phyloP scores from a whole-genome alignment of 2,329 filamentous ascomycete species.

The Elsinoe batatas region DNA sequence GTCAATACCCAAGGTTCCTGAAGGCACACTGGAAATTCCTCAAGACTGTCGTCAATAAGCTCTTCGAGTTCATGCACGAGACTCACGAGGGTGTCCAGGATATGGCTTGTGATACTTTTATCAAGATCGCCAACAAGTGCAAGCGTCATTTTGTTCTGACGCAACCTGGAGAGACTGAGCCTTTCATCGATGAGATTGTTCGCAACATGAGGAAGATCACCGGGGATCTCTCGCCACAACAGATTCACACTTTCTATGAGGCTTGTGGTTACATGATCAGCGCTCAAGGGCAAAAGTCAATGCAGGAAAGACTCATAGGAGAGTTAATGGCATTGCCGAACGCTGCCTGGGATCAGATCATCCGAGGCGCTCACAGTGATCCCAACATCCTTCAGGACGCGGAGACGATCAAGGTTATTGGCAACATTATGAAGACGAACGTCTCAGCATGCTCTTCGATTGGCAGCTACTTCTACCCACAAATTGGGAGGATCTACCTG shows the following conservation, averaged over 20 bases:
- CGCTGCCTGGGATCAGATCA: constrained; percentile 89
- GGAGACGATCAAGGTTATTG: constrained; percentile 96
- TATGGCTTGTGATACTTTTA: constrained; percentile 99
- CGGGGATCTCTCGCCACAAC: constrained; percentile 85
- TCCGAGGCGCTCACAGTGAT: constrained; percentile 73
- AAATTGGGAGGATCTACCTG: constrained; percentile 93
- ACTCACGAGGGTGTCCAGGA: constrained; percentile 99
- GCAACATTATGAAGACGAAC: constrained; percentile 99
- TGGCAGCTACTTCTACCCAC: constrained; percentile 93
- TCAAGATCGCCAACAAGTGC: constrained; percentile 98
- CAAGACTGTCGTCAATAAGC: constrained; percentile 98
- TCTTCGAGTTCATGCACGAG: constrained; percentile 99
- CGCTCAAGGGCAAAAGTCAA: constrained; percentile 87
- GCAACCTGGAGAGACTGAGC: constrained; percentile 86
- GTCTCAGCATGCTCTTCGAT: constrained; percentile 97
- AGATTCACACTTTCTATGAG: constrained; percentile 98
- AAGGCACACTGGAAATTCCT: constrained; percentile 99
- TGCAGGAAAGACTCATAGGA: constrained; percentile 81
- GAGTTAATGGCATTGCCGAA: constrained; percentile 94
- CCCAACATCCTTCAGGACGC: constrained; percentile 79
- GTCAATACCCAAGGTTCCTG: constrained; percentile 93
- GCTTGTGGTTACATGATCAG: constrained; percentile 99
- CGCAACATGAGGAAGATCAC: constrained; percentile 93
- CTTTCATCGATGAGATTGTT: constrained; percentile 98
- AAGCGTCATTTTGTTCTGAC: constrained; percentile 93